Conservation (phyloP, 2,329 filamentous ascomycete genomes). For the Hypoxylon sp. region DNA sequence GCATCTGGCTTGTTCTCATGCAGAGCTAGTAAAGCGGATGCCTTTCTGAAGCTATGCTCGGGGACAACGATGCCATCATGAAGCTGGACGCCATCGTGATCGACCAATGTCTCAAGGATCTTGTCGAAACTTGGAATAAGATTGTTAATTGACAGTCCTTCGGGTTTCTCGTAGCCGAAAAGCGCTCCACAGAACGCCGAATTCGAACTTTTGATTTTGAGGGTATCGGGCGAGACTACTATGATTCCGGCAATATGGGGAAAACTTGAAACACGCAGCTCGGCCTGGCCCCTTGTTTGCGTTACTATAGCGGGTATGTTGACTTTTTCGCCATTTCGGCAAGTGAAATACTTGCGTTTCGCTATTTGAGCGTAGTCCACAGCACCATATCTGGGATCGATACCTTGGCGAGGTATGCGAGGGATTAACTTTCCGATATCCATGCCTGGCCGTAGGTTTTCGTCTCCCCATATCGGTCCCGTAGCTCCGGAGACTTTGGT, state of each 20-base stretch:
- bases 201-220: conserved; percentile 92
- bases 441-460: conserved; percentile 75
- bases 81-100: conserved; percentile 87
- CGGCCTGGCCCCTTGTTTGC: conserved; percentile 76
- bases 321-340: conserved; percentile 80
- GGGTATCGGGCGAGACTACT: conserved; percentile 83
- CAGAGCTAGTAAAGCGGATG: conserved; percentile 85
- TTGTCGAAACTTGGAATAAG: conserved; percentile 91
- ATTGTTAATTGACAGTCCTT: conserved; percentile 83
- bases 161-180: conserved; percentile 88
- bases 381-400: conserved; percentile 77
- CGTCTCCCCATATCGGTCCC: conserved; percentile 88
- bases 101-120: conserved; percentile 83
- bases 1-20: conserved; percentile 87
- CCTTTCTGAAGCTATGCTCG: conserved; percentile 94
- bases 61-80: conserved; percentile 97
- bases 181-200: conserved; percentile 93
- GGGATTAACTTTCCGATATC: conserved; percentile 86
- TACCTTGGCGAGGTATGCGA: conserved; percentile 82
- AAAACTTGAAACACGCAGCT: conserved; percentile 91
- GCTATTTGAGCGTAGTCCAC: conserved; percentile 84
- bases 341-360: conserved; percentile 85
- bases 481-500: conserved; percentile 80
- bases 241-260: conserved; percentile 98
- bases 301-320: conserved; percentile 89